Evolutionary conservation across 768 basidiomycete genomes (phyloP), one percentile per base, ranked within the genome.

Genomic region (Leccinum boreale): DNA sequence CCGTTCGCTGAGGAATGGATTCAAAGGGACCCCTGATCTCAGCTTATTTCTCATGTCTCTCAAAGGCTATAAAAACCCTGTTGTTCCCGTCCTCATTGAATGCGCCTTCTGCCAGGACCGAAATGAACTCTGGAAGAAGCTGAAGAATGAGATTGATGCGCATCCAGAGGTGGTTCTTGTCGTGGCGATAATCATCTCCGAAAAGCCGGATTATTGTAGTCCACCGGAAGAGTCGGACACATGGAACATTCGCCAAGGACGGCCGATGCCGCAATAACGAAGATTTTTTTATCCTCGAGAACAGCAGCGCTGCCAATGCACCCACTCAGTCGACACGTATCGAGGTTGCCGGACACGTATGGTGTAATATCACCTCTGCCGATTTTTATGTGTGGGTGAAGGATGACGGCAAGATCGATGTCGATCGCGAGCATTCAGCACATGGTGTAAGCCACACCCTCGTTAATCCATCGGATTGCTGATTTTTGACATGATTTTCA

Each of bases 71-170:
- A 0, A 52, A 35, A 36, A 5, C 6, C 33, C 44, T 7, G 7
- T 28, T 31, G 31, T 58, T 21, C 46, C 45, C 1, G 0, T 52
- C 39, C 3, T 53, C 4, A 26, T 39, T 6, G 52, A 58, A 29
- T 58, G 57, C 11, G 6, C 36, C 12, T 58, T 58, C 45, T 58
- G 28, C 46, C 52, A 58, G 51, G 23, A 53, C 15, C 12, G 8
- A 8, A 19, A 15, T 17, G 46, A 21, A 5, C 12, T 23, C 12
- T 46, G 45, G 11, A 48, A 15, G 23, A 58, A 58, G 23, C 21
- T 50, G 28, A 50, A 45, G 21, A 26, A 24, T 5, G 52, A 58
- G 17, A 42, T 58, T 10, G 8, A n/a, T 45, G 36, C 23, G 1
- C 57, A 50, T 36, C 52, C 39, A 2, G 47, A 58, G 21, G 53